Evolutionary conservation across 2,329 filamentous ascomycete species (phyloP).

Genomic region (Gnomoniopsis smithogilvyi): DNA sequence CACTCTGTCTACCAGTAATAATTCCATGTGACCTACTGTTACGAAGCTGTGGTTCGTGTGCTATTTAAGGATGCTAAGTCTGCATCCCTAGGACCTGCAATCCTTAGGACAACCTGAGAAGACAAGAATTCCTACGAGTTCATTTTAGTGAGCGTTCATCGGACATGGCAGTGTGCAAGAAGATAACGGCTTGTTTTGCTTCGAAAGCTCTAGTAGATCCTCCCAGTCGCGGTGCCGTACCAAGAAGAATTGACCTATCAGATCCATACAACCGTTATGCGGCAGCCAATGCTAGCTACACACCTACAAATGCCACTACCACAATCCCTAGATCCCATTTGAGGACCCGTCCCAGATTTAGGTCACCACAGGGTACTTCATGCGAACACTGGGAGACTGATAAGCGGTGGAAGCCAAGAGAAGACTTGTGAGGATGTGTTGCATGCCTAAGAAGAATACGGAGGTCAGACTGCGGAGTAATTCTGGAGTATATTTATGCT

Average conservation of each 20-base stretch:
- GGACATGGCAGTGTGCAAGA: not conserved
- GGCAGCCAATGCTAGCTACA: not conserved
- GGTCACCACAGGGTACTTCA: not conserved
- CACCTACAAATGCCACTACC: not conserved
- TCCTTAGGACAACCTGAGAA: no score
- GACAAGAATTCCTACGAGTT: no score
- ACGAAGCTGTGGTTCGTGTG: no score
- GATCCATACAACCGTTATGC: not conserved
- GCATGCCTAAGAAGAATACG: no score
- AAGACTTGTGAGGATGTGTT: not conserved
- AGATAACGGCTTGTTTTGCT: not conserved
- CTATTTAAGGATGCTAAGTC: no score
- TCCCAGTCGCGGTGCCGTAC: not conserved
- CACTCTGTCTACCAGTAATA: no score
- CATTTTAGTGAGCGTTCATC: not conserved
- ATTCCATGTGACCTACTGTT: no score
- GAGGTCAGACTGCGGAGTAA: no score
- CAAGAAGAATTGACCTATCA: not conserved
- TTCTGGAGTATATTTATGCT: no score
- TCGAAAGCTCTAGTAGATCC: not conserved
- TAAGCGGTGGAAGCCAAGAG: not conserved
- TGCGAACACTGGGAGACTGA: not conserved
- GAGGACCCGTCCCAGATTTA: not conserved
- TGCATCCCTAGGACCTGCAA: no score
- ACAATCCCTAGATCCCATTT: not conserved